Conservation (phyloP, 352 stramenopile genomes). For the Phytophthora vignae region DNA sequence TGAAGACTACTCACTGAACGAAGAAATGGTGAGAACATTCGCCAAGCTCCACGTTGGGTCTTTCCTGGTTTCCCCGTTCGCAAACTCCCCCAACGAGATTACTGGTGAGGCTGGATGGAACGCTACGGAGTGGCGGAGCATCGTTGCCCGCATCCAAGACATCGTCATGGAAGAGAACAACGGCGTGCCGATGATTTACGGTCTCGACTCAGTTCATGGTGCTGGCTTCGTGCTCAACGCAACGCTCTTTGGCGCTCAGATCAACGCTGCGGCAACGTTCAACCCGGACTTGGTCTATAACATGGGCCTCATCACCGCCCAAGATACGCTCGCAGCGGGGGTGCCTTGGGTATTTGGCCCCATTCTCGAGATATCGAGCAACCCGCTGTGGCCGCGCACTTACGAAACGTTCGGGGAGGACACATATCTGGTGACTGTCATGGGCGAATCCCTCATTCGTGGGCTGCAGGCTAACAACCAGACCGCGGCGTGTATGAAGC, state of each 20-base stretch:
- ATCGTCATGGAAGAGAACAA: conserved; percentile 68
- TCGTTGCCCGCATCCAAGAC: conserved; percentile 76
- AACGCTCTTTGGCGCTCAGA: background rate
- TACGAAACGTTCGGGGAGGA: background rate
- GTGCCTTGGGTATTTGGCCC: background rate
- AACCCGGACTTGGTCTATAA: background rate
- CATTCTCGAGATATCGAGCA: background rate
- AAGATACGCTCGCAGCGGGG: background rate
- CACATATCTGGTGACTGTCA: background rate
- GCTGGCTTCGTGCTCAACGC: background rate
- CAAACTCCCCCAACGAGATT: conserved; percentile 33
- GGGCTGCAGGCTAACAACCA: background rate
- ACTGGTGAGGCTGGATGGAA: conserved; percentile 44
- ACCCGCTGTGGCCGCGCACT: background rate
- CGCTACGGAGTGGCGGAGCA: conserved; percentile 65
- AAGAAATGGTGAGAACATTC: conserved; percentile 63
- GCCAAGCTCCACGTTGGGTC: conserved; percentile 83
- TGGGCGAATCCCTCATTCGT: background rate
- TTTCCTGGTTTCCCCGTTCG: conserved; percentile 64
- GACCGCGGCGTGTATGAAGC: background rate
- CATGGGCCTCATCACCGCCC: background rate
- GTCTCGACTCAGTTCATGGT: background rate
- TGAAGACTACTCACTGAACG: conserved; percentile 52
- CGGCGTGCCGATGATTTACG: conserved; percentile 14
- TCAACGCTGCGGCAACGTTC: background rate